These are phyloP conservation scores for Naganishia antarctica DNA, from an alignment of 768 basidiomycete species.

Conservation along the genomic window DNA sequence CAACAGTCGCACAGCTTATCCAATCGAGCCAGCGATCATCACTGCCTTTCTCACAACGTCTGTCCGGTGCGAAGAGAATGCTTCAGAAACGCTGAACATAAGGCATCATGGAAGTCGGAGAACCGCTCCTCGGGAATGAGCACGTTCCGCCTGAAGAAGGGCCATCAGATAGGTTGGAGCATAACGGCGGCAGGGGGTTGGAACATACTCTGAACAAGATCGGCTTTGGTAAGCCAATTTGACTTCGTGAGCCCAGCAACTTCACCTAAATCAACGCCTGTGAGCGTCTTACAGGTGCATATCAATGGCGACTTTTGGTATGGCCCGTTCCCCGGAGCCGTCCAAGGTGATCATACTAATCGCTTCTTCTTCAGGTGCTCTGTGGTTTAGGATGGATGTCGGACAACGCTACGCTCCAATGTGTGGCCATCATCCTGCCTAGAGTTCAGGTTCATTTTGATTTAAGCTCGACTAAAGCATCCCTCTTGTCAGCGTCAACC, in stretches of 20 bases:
- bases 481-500: slow-evolving; percentile 71
- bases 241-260: too few relatives aligned
- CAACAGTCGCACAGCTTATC: too few relatives aligned
- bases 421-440: slow-evolving; percentile 84
- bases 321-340: too few relatives aligned
- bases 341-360: not conserved
- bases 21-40: too few relatives aligned
- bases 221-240: slow-evolving; percentile 40
- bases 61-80: not conserved
- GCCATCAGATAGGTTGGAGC: not conserved
- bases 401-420: slow-evolving; percentile 46
- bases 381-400: slow-evolving; percentile 49
- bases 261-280: too few relatives aligned
- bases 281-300: slow-evolving; percentile 32
- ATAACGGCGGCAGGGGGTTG: slow-evolving; percentile 31
- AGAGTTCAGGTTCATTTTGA: slow-evolving; percentile 84
- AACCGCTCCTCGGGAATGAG: slow-evolving; percentile 8
- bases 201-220: slow-evolving; percentile 45
- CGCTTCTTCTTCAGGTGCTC: slow-evolving; percentile 28
- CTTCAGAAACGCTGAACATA: not conserved
- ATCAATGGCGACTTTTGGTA: slow-evolving; percentile 45
- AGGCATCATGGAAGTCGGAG: not conserved
- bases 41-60: not conserved
- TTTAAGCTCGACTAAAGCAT: slow-evolving; percentile 70
- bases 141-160: slow-evolving; percentile 20